Evolutionary conservation across 2,329 filamentous ascomycete species (phyloP), one percentile per base, ranked within the genome.

Genomic region (Fonsecaea erecta): DNA sequence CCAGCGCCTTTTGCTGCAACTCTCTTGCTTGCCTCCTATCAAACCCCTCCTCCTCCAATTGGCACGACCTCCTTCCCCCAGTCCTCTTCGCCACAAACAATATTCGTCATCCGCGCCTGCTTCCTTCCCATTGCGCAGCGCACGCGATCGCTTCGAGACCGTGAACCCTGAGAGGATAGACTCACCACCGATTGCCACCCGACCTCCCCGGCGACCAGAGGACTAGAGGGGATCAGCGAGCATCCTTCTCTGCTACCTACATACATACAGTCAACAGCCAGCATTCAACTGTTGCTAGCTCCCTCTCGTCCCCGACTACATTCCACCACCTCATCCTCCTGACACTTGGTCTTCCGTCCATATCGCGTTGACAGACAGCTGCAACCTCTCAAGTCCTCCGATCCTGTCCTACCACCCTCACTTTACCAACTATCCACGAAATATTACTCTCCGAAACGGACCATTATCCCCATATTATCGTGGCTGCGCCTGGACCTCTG

Each of bases 61-160:
- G 52, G 52, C 43, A 56, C 60, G 18, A 21, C 28, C 40, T 37
- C 54, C 40, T 52, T 52, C 35, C 35, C 35, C 16, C 28, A 43
- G 54, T 43, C 43, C 57, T 52, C 35, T 55, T 67, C 55, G 62
- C 62, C 65, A 64, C 59, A 63, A 62, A 43, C 58, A 61, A 37
- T 32, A 52, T 18, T 51, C 40, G 62, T 60, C 55, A 56, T 60
- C 56, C 18, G 32, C 48, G 26, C 58, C 58, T 51, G 58, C 51
- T 54, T 61, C 12, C 51, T 54, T 61, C 12, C 48, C 34, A 48
- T 30, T 28, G 28, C 32, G 34, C 58, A n/a, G 28, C 53, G 34
- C 58, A 61, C 58, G 58, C 58, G 58, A 46, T 53, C 51, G n/a
- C 28, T 32, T n/a, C 32, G 4, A 34, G 26, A 53, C n/a, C 26